Evolutionary conservation across 108 stramenopile species (phyloP).

Genomic region (Stephanodiscus triporus): DNA sequence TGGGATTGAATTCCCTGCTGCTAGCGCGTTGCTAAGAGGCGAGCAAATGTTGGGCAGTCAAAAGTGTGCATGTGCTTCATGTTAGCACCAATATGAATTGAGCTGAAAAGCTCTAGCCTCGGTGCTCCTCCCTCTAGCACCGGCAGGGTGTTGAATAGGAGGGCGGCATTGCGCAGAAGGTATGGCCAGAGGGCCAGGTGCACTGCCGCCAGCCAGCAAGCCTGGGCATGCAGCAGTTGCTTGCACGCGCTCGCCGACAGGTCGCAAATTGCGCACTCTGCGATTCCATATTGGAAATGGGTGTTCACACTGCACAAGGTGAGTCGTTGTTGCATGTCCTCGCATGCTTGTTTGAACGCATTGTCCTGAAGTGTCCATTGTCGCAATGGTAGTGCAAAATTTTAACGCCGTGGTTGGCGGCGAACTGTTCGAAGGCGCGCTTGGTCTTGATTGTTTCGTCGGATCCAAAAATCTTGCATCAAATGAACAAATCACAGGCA

Average conservation of each 20-base stretch:
- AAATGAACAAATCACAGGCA: neutral
- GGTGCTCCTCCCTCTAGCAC: neutral
- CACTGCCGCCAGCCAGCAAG: conserved; percentile 36
- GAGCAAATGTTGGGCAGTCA: conserved; percentile 29
- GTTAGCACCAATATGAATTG: neutral
- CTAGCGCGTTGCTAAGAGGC: conserved; percentile 10
- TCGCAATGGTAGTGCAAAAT: conserved; percentile 54
- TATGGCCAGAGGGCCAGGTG: conserved; percentile 41
- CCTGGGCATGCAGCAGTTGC: conserved; percentile 26
- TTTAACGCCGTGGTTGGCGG: conserved; percentile 15
- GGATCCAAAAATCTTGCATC: neutral
- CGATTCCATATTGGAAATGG: conserved; percentile 44
- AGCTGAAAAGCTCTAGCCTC: conserved; percentile 15
- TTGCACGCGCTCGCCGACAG: conserved; percentile 35
- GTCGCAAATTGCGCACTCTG: conserved; percentile 35
- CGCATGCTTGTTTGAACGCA: neutral
- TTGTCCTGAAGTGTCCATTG: conserved; percentile 50
- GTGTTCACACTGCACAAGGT: conserved; percentile 39
- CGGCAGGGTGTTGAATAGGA: neutral
- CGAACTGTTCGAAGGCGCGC: conserved; percentile 13
- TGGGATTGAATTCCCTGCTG: conserved; percentile 8
- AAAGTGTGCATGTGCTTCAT: conserved; percentile 25
- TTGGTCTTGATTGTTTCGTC: conserved; percentile 21
- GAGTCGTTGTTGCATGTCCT: conserved; percentile 13
- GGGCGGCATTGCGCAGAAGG: conserved; percentile 24